Base-by-base conservation (phyloP, 106 monocot species). In the Dendrobium officinale region DNA sequence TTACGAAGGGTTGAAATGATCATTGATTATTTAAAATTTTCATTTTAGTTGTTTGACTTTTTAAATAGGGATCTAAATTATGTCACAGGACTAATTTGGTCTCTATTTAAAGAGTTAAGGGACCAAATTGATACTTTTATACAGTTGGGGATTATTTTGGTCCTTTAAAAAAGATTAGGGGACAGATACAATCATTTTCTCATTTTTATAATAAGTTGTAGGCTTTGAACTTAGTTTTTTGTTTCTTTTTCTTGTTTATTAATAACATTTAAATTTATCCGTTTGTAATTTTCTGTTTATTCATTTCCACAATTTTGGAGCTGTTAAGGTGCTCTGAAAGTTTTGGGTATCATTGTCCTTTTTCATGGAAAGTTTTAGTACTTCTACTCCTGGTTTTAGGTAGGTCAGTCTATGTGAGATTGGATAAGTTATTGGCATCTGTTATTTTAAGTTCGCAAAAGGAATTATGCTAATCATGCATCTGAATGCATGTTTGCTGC, bases 401-500 rank as follows among this genome's bases (percentile, higher is more conserved):
- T 24, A 66, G 64, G n/a, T 66, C 7, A 66, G 26, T 66, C 64
- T 66, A 24, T 22, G 22, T 66, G 6, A 26, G 26, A 66, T 66
- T 66, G 64, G 64, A 66, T 24, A 66, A 66, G 24, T 26, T 15
- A 3, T 51, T 66, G 64, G 64, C 5, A 24, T 66, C 9, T 66
- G n/a, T 26, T 66, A 26, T 20, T 48, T 61, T 18, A 66, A 72
- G 10, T 72, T 72, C 11, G 40, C 15, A 40, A 5, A 33, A 40
- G 72, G 72, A 72, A 37, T 72, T 72, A 40, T 40, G 4, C 72
- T 33, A 72, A 40, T 40, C 27, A 4, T 66, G 42, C 26, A 73
- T 37, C 74, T 83, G 72, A 19, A 27, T 79, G 5, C 33, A 56
- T 82, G n/a, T 43, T 77, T 61, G 33, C 59, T 72, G 37, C 40